Percentiles rank a stretch among this genome's conserved stretches.
Evolutionary conservation across 2,329 filamentous ascomycete genomes (phyloP).

Genomic region (Aspergillus terreus): DNA sequence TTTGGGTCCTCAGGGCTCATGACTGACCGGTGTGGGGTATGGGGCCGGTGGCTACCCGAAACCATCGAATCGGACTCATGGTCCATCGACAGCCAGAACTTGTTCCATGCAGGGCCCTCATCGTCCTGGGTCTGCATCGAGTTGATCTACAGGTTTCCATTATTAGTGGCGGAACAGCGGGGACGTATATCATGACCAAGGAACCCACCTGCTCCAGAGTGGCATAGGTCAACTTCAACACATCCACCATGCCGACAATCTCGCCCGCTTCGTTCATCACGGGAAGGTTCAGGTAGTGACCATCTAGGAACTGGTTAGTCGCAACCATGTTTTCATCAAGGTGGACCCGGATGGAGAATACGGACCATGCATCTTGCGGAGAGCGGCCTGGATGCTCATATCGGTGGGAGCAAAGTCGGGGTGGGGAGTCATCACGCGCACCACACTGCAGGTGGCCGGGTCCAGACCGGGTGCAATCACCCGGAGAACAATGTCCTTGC

Average conservation of each 20-base stretch:
- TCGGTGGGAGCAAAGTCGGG: conserved; percentile 98
- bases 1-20: conserved; percentile 75
- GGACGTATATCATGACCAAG: background rate
- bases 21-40: conserved; percentile 67
- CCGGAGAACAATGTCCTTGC: conserved; percentile 96
- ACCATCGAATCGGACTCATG: conserved; percentile 94
- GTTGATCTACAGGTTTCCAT: conserved; percentile 60
- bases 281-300: conserved; percentile 94
- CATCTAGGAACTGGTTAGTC: conserved; percentile 57
- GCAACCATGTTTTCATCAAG: background rate
- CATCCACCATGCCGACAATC: conserved; percentile 99
- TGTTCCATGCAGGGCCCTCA: conserved; percentile 98
- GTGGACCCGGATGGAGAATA: conserved; percentile 11
- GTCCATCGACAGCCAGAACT: conserved; percentile 97
- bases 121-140: conserved; percentile 84
- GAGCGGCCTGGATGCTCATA: conserved; percentile 97
- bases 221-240: conserved; percentile 95
- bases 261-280: conserved; percentile 98
- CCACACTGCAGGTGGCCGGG: conserved; percentile 91
- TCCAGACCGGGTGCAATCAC: conserved; percentile 96
- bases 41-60: conserved; percentile 76
- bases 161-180: conserved; percentile 1
- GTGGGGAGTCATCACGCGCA: conserved; percentile 98
- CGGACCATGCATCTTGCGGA: conserved; percentile 98
- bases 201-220: conserved; percentile 81